Evolutionary conservation across 495 filamentous ascomycete species (phyloP).

Genomic region (Penicillium argentinense): DNA sequence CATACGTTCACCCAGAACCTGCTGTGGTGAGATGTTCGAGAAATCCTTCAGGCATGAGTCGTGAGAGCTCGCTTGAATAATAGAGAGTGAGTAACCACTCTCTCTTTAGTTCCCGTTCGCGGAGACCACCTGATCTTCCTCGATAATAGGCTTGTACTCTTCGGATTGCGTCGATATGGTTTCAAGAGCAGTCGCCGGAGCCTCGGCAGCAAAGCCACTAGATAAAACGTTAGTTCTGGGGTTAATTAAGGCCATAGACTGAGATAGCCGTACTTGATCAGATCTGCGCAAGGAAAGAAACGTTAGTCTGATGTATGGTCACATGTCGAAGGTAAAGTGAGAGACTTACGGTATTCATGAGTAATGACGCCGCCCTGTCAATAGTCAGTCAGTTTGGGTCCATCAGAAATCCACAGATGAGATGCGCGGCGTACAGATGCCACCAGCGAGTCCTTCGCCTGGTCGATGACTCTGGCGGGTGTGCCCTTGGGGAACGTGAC

Average conservation of each 20-base stretch:
- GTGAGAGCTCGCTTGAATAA: too few relatives aligned
- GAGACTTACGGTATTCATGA: conserved; percentile 55
- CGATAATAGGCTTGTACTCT: conserved; percentile 65
- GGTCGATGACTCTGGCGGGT: conserved; percentile 62
- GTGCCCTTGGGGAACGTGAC: conserved; percentile 75
- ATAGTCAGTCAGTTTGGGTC: conserved; percentile 1
- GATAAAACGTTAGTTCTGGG: conserved; percentile 18
- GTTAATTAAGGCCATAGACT: not conserved
- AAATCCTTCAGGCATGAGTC: too few relatives aligned
- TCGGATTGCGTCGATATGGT: conserved; percentile 64
- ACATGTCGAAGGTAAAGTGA: not conserved
- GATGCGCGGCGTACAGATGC: conserved; percentile 56
- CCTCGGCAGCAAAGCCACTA: conserved; percentile 77
- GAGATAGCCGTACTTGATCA: conserved; percentile 47
- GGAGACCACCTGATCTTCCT: conserved; percentile 69
- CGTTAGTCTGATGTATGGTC: conserved; percentile 9
- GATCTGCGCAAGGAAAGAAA: conserved; percentile 28
- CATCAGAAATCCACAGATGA: not conserved
- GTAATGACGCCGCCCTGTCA: conserved; percentile 39
- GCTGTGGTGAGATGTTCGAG: conserved; percentile 12
- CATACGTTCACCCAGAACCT: conserved; percentile 11
- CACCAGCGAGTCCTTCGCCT: conserved; percentile 69
- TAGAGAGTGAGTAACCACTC: too few relatives aligned
- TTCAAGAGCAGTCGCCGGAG: conserved; percentile 65
- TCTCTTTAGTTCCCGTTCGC: conserved; percentile 30